Evolutionary conservation across 352 stramenopile species (phyloP), one percentile per base, ranked within the genome.

Genomic region (Globisporangium emineosum): DNA sequence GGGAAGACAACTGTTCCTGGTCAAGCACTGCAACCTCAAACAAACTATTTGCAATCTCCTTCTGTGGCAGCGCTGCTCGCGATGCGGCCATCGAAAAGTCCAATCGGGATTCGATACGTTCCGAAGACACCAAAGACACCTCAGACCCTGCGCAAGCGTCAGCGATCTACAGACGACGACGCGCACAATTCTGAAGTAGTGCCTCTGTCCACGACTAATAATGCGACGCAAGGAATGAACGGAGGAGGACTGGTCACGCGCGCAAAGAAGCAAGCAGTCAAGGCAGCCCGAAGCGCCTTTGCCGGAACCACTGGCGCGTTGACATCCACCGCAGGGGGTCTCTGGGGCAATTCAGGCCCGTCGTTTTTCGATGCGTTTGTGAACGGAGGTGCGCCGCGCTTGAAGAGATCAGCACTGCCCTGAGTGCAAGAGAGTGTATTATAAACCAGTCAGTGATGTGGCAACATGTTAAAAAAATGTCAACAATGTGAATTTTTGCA

Each of bases 331-430:
- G 30, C 33, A 5, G 21, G 42, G 15, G 25, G 35, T 32, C 53
- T 73, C 21, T 75, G 64, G 62, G 65, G 70, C 25, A 67, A 54
- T 21, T 65, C 64, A 2, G 67, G 68, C 0, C 29, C 64, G 23
- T 79, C 75, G 7, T 82, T 79, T 51, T 93, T 93, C 55, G 83
- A 93, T 50, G 77, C 77, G n/a, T 93, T 93, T 70, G 79, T 91
- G 45, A 90, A 89, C 59, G 83, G 70, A 7, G 67, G 61, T 1
- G 86, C 88, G 58, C 81, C 79, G 19, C 73, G 80, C 23, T 66
- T 90, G 21, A 92, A 89, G 69, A 71, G 57, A 27, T 60, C 57
- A 2, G 57, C 29, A 7, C 40, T 62, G 6, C 50, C 57, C 1
- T 72, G 60, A 72, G 23, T 35, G 30, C 30, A 8, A 33, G 13